These are phyloP conservation scores for Zanthoxylum bungeanum DNA, from an alignment of 345 rosid species.

Conservation along the genomic window DNA sequence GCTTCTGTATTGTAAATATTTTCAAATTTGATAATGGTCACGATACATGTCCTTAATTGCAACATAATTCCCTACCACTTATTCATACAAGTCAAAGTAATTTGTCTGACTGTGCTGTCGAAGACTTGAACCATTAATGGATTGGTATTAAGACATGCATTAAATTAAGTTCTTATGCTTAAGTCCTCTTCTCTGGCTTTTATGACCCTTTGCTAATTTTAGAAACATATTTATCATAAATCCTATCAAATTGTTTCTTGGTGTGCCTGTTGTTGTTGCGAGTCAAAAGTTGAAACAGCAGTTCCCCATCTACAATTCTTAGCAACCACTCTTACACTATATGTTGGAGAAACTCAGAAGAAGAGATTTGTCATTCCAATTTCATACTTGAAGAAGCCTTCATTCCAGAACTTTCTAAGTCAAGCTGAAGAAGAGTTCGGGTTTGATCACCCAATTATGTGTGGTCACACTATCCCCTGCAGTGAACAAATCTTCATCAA, in stretches of 20 bases:
- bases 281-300: constrained; percentile 11
- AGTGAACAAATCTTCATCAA: constrained; percentile 22
- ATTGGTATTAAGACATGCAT: too few species aligned
- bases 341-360: constrained; percentile 34
- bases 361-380: constrained; percentile 40
- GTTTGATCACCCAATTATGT: constrained; percentile 18
- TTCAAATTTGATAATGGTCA: constrained; percentile 4
- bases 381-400: constrained; percentile 32
- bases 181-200: too few species aligned
- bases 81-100: too few species aligned
- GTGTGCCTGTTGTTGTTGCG: background rate
- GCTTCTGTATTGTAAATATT: background rate
- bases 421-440: constrained; percentile 27
- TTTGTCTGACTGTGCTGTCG: background rate
- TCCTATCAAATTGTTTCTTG: constrained; percentile 3
- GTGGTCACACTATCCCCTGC: constrained; percentile 26
- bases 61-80: background rate
- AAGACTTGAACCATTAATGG: too few species aligned
- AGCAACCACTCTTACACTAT: constrained; percentile 27
- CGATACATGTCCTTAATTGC: background rate
- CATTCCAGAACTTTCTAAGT: constrained; percentile 31
- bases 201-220: too few species aligned
- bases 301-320: too few species aligned
- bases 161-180: too few species aligned
- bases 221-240: too few species aligned